Evolutionary conservation across 768 basidiomycete genomes (phyloP), one percentile per base, ranked within the genome.

Genomic region (Royoungia palumana): DNA sequence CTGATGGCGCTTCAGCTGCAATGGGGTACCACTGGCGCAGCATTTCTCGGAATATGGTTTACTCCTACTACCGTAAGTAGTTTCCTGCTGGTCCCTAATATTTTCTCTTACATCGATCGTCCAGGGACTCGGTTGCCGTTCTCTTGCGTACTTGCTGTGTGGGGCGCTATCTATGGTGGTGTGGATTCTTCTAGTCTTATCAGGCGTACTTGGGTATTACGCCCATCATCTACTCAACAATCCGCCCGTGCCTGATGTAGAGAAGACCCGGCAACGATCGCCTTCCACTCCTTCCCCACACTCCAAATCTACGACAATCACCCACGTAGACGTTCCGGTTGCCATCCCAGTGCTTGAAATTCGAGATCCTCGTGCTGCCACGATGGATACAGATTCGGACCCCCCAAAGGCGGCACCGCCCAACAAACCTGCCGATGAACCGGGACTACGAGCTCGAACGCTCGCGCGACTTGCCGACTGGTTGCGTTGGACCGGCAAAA

Each of bases 81-180:
- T 14, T 32, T 32, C 14, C 14, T 32, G 11, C 6, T 25, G 9
- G 14, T 32, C 30, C 3, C 30, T 6, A 14, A 14, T 32, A 14
- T 28, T 8, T 14, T 32, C 3, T 2, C 30, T 32, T 3, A 32
- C 0, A 9, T 30, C 17, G 13, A n/a, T 32, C 3, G 30, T 42
- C 9, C 6, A 60, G 63, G 62, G 64, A n/a, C 25, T 72, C 2
- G 71, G 70, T 9, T 72, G 71, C 39, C 68, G 69, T 46, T 71
- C 69, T 1, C 49, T 55, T 0, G 56, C 61, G 0, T 71, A 70
- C 43, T 19, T 69, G 28, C 36, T 63, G 14, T 72, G 69, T 16
- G 71, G 57, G 5, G 16, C 27, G 6, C 1, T 59, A 6, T 66
- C 71, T 2, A 72, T 65, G 2, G 0, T 49, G 0, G 56, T 67